Conservation (phyloP, 371 early-diverging fungal species). For the Apophysomyces sp. region DNA sequence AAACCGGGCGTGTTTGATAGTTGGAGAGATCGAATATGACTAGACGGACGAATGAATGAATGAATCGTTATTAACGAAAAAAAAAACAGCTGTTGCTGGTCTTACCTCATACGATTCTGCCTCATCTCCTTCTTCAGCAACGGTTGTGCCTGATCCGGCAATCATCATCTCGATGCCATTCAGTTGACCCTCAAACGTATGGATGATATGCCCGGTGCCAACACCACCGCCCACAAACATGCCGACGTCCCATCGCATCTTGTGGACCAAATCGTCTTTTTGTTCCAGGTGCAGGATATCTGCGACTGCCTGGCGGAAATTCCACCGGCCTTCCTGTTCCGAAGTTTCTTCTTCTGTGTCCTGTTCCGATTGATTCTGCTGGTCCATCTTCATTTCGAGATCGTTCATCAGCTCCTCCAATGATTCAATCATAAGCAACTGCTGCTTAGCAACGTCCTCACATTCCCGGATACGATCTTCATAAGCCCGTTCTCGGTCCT, state of each 20-base stretch:
- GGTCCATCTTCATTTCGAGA: slow-evolving; percentile 22
- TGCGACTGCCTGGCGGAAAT: slow-evolving; percentile 26
- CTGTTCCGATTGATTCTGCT: not conserved
- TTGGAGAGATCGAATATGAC: slow-evolving; percentile 16
- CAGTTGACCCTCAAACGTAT: slow-evolving; percentile 28
- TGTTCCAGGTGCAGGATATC: slow-evolving; percentile 34
- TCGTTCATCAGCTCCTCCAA: slow-evolving; percentile 19
- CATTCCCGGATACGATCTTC: slow-evolving; percentile 26
- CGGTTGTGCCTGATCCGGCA: slow-evolving; percentile 37
- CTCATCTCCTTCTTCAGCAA: slow-evolving; percentile 4
- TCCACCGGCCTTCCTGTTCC: slow-evolving; percentile 22
- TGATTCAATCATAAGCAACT: slow-evolving; percentile 23
- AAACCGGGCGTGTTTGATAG: slow-evolving; percentile 19
- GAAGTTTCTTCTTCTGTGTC: not conserved
- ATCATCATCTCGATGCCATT: slow-evolving; percentile 44
- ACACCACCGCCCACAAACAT: slow-evolving; percentile 48
- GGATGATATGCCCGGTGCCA: slow-evolving; percentile 45
- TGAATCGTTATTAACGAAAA: not conserved
- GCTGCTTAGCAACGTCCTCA: slow-evolving; percentile 18
- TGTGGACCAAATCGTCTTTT: slow-evolving; percentile 34
- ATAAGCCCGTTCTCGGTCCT: slow-evolving; percentile 21
- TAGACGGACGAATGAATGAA: not conserved
- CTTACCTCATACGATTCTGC: not conserved
- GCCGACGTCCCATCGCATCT: slow-evolving; percentile 46
- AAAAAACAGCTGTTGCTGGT: not conserved